Base-by-base conservation (phyloP, 129 eudicot genomes). In the Flaveria sonorensis region DNA sequence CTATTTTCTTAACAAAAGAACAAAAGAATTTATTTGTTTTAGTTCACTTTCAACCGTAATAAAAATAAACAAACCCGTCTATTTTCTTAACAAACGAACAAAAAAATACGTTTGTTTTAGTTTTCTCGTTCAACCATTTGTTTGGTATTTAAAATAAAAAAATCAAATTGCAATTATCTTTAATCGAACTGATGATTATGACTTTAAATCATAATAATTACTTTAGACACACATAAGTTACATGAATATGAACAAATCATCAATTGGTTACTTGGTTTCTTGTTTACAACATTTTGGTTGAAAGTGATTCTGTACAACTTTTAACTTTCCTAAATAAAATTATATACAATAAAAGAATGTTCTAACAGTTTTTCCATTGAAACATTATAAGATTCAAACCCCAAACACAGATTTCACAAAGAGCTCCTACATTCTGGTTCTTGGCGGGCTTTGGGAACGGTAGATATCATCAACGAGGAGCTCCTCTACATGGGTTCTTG, bases 331-430 rank as follows among this genome's bases (percentile, higher is more conserved):
- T 18, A 75, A 51, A 52, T 30, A 63, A 77, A 59, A 71, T 86
- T 62, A 86, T 88, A 52, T 88, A 90, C 93, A 90, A 80, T 50
- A 77, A 90, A 90, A 88, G 91, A 88, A 90, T 90, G 70, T 70
- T 47, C 74, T 28, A 74, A 12, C 23, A 60, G 75, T 72, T 60
- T 77, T n/a, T 73, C 8, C 16, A 2, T 13, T 9, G 20, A 23
- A 82, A 70, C 28, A 81, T 63, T 57, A 79, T 40, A 77, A 16
- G 61, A 20, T 70, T 56, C 20, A 45, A 73, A 53, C 79, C 81
- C 14, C 21, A 81, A 70, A 65, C 59, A 65, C 20, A 53, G 16
- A 64, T 48, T 48, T 20, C 24, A 67, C 65, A 61, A 79, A 52
- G 61, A 77, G 82, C 88, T 60, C 82, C 76, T 50, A 3, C 77